Conservation (phyloP, 2,329 filamentous ascomycete genomes). For the Verticillium isaacii region DNA sequence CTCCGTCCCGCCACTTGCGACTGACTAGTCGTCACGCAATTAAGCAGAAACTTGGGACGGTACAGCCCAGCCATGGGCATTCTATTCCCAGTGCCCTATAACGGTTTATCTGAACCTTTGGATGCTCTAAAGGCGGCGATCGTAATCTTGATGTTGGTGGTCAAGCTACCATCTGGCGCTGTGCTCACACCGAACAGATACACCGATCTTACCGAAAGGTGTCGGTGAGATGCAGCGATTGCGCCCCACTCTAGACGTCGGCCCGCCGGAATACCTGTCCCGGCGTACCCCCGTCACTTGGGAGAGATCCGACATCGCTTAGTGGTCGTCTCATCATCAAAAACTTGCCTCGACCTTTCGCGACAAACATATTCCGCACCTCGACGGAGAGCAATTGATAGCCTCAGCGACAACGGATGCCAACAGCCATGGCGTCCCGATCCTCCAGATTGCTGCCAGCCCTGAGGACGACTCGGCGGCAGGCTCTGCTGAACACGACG, state of each 20-base stretch:
- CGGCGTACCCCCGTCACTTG: not conserved
- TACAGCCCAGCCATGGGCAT: no score
- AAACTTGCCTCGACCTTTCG: not conserved
- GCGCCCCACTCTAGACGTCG: not conserved
- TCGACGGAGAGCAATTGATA: not conserved
- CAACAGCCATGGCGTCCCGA: conserved; percentile 12
- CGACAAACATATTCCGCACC: not conserved
- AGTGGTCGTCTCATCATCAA: not conserved
- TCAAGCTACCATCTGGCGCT: no score
- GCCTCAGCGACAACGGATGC: not conserved
- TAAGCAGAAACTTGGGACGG: no score
- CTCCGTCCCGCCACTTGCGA: no score
- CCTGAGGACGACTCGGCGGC: conserved; percentile 12
- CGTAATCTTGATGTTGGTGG: no score
- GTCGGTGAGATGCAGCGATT: not conserved
- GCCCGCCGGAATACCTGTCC: not conserved
- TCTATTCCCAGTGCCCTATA: no score
- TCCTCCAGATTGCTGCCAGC: conserved; percentile 12
- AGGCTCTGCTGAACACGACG: conserved; percentile 8
- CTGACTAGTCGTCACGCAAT: no score
- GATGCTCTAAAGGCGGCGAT: no score
- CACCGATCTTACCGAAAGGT: not conserved
- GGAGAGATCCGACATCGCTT: conserved; percentile 1
- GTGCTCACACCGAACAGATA: not conserved
- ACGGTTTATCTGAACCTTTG: no score